Percentiles rank a stretch among this genome's conserved stretches.
These are phyloP conservation scores for Calycina marina DNA, from an alignment of 2,329 filamentous ascomycete species.

Conservation along the genomic window DNA sequence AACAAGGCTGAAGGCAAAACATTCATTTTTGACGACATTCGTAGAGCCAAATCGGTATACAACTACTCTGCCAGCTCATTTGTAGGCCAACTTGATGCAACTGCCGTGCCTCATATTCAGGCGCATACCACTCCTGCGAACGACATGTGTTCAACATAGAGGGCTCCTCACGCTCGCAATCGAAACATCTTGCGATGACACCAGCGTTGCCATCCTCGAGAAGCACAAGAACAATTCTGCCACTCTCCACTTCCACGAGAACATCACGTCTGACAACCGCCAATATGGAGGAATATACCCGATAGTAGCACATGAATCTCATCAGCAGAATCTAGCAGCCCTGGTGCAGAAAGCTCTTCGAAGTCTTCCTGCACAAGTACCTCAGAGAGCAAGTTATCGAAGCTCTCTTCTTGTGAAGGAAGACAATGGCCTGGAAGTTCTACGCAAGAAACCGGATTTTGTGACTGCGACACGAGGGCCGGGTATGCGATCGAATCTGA, in stretches of 20 bases:
- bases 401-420: slow-evolving; percentile 6
- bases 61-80: neutral
- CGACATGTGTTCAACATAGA: slow-evolving; percentile 13
- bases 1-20: too few species aligned
- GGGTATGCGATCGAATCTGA: slow-evolving; percentile 69
- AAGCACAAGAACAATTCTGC: slow-evolving; percentile 31
- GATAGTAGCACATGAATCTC: slow-evolving; percentile 56
- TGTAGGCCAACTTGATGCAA: slow-evolving; percentile 19
- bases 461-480: slow-evolving; percentile 84
- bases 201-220: slow-evolving; percentile 70
- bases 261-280: slow-evolving; percentile 67
- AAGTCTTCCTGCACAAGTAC: slow-evolving; percentile 26
- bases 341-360: slow-evolving; percentile 52
- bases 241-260: slow-evolving; percentile 62
- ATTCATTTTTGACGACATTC: too few species aligned
- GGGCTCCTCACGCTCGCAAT: slow-evolving; percentile 51
- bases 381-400: slow-evolving; percentile 8
- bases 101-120: slow-evolving; percentile 15
- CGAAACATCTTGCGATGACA: slow-evolving; percentile 85
- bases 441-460: slow-evolving; percentile 53
- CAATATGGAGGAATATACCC: slow-evolving; percentile 70
- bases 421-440: slow-evolving; percentile 9
- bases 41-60: too few species aligned
- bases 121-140: slow-evolving; percentile 5
- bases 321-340: slow-evolving; percentile 53